These are phyloP conservation scores for Lolium multiflorum DNA, from an alignment of 176 grass and related monocot genomes.

Conservation along the genomic window DNA sequence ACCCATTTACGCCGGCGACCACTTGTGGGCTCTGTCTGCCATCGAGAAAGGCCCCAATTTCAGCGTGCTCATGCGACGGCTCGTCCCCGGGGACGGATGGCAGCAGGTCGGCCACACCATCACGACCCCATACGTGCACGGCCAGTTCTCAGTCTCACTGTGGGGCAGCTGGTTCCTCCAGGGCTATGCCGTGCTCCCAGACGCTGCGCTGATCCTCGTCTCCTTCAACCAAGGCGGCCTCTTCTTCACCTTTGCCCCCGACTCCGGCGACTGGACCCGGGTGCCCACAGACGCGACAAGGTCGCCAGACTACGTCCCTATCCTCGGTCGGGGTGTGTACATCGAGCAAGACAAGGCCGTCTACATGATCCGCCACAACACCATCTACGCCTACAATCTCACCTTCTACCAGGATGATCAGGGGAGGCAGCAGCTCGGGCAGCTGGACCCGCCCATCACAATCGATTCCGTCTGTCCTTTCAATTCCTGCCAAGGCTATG, in stretches of 20 bases:
- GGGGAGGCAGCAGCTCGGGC: not conserved
- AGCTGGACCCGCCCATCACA: not conserved
- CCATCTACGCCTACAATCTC: not conserved
- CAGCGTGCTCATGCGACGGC: not conserved
- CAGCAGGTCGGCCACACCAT: not conserved
- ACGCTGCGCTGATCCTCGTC: not conserved
- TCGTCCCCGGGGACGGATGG: not conserved
- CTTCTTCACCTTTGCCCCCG: not conserved
- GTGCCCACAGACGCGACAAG: not conserved
- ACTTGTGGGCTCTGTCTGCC: not conserved
- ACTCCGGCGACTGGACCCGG: not conserved
- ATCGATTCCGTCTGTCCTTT: not conserved
- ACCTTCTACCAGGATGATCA: not conserved
- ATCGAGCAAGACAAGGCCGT: not conserved
- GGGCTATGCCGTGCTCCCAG: no score
- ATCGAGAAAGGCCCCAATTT: not conserved
- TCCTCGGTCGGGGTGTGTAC: not conserved
- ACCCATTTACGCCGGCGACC: not conserved
- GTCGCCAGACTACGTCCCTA: not conserved
- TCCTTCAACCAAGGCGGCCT: not conserved
- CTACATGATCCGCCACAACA: not conserved
- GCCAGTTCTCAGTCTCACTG: no score
- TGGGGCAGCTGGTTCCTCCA: no score
- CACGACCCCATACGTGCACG: not conserved
- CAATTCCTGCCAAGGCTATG: not conserved